phyloP scores from a whole-genome alignment of 257 asterid genomes.

The Penstemon eatonii region DNA sequence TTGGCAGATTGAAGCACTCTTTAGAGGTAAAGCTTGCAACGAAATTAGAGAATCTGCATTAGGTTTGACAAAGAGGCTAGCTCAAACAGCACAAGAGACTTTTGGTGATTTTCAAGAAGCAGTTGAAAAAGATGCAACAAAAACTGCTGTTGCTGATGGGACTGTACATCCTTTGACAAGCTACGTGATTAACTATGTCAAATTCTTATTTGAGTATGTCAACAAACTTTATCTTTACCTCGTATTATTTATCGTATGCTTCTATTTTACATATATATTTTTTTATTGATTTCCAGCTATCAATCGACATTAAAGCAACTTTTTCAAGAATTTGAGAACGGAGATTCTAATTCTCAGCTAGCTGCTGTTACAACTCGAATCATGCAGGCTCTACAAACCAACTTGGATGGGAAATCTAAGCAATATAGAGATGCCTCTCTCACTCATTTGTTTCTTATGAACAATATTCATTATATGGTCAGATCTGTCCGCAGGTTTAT shows the following conservation, averaged over 20 bases:
- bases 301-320: conserved; percentile 95
- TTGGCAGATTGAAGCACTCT: conserved; percentile 78
- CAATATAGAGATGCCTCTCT: conserved; percentile 85
- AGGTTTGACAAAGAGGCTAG: conserved; percentile 96
- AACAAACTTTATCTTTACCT: conserved; percentile 11
- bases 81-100: conserved; percentile 96
- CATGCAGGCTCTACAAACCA: conserved; percentile 98
- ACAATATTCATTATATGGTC: conserved; percentile 97
- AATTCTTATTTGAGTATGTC: conserved; percentile 96
- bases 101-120: conserved; percentile 99
- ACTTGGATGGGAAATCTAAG: conserved; percentile 98
- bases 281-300: conserved; percentile 52
- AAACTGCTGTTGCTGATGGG: conserved; percentile 98
- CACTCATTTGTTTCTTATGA: conserved; percentile 93
- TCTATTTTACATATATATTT: neutral
- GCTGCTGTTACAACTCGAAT: conserved; percentile 95
- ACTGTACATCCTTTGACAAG: conserved; percentile 98
- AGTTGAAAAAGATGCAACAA: conserved; percentile 98
- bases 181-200: conserved; percentile 97
- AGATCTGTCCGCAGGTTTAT: conserved; percentile 96
- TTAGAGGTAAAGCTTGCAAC: conserved; percentile 85
- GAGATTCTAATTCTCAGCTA: conserved; percentile 78
- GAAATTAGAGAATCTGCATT: conserved; percentile 88
- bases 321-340: conserved; percentile 78
- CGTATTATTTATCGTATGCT: too few relatives aligned